These are phyloP conservation scores for Buddleja alternifolia DNA, from an alignment of 257 asterid species.

Conservation along the genomic window DNA sequence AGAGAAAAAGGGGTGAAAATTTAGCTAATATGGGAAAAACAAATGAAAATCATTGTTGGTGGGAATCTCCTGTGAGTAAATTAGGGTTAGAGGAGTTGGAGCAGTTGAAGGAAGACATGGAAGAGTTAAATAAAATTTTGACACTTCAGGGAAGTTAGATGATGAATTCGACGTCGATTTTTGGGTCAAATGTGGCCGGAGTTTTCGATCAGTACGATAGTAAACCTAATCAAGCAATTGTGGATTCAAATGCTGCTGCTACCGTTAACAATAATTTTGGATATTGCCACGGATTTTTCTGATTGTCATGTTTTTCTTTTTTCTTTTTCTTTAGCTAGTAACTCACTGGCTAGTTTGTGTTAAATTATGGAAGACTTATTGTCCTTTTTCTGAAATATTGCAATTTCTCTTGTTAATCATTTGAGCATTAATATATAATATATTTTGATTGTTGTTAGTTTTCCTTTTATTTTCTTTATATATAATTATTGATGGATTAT, in stretches of 20 bases:
- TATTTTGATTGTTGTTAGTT: no score
- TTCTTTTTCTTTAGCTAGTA: conserved; percentile 29
- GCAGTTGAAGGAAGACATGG: conserved; percentile 65
- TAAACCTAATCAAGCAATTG: conserved; percentile 41
- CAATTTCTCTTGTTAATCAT: no score
- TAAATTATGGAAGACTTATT: neutral
- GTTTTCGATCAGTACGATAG: conserved; percentile 48
- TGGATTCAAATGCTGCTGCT: conserved; percentile 22
- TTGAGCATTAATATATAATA: no score
- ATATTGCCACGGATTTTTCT: conserved; percentile 51
- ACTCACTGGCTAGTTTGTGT: conserved; percentile 38
- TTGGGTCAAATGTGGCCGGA: conserved; percentile 23
- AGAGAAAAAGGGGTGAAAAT: conserved; percentile 59
- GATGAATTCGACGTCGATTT: conserved; percentile 32
- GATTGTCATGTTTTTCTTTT: conserved; percentile 20
- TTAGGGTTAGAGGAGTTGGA: conserved; percentile 56
- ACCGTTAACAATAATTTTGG: conserved; percentile 38
- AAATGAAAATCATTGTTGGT: conserved; percentile 53
- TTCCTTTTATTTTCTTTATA: no score
- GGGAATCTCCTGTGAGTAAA: conserved; percentile 58
- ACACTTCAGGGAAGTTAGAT: conserved; percentile 38
- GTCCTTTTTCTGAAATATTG: neutral
- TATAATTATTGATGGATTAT: no score
- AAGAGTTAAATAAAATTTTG: conserved; percentile 54
- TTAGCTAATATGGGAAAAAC: conserved; percentile 55